Base-by-base conservation (phyloP, 345 rosid species). In the Eucalyptus cladocalyx region DNA sequence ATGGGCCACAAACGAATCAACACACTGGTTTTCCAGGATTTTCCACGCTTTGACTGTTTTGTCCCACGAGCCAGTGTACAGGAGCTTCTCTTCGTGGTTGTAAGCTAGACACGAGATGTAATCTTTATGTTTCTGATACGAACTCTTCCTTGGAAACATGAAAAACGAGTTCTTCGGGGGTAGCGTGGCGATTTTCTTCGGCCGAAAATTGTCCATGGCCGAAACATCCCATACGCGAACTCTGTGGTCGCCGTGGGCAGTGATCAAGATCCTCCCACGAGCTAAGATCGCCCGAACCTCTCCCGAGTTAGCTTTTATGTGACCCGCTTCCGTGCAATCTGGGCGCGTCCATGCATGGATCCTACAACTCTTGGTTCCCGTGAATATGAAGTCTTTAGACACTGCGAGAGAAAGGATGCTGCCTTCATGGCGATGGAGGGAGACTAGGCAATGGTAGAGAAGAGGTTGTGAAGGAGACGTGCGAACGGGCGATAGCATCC, bases 31-130 rank as follows among this genome's bases (percentile, higher is more conserved):
- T 47, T 81, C 91, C 12, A 48, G 60, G n/a, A 90, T 81, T 83
- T 94, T 93, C 99, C 99, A 97, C 8, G 94, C 97, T 85, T 96
- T 97, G 5, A 97, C 98, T 11, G 97, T 97, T 37, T 96, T 97
- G 87, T 97, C 99, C 49, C 98, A 97, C 8, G 99, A 95, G 11
- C 98, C 99, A 4, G 99, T 94, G 90, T 97, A 96, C 60, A 97
- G 91, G 90, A 93, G 47, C 45, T 94, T 94, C 37, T 94, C 96
- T 1, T 90, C 69, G 76, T 87, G 87, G 87, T 87, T 81, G 85
- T 87, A 87, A 21, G 91, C 91, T 24, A 90, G 45, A 88, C 91
- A 90, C 11, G 91, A 87, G 89, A 87, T 60, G 89, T 24, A 6
- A 65, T 87, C 91, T 89, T 90, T n/a, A 96, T 94, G 19, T 28